Base-by-base conservation (phyloP, 257 asterid species). In the Solanum etuberosum region DNA sequence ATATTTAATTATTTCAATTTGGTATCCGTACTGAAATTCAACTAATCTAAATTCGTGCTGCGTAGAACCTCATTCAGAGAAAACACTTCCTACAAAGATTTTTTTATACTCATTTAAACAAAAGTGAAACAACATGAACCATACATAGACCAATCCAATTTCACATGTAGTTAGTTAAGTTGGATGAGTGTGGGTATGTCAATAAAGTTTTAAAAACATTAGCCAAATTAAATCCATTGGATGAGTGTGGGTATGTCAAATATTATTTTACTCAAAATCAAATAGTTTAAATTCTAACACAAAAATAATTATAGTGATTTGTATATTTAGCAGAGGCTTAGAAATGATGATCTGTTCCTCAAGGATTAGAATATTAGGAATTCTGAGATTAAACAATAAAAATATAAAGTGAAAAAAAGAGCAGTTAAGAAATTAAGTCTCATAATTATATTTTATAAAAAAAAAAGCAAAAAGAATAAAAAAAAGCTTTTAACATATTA, bases 31-130 rank as follows among this genome's bases (percentile, higher is more conserved):
- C 14, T 46, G 14, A 0, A 46, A 2, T 46, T 7, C 20, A 46
- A 46, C 7, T 46, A 46, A 46, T 46, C 2, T 46, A 46, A 46
- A 46, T 46, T 46, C 7, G 1, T 0, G 0, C 2, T 16, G 7
- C 0, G 0, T 48, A 48, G 21, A 0, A 0, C 3, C 23, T 48
- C 21, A 15, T 3, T 37, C 9, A 2, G 32, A 0, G 0, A 48
- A 16, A 51, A 16, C 0, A 16, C 9, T 51, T 0, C 21, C 1
- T 51, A 5, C 3, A 16, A 46, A 46, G 2, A 13, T 34, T 13
- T 46, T 46, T 46, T 13, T 46, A 46, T 46, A 46, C 54, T 46
- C 54, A 2, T 46, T 13, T 18, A 46, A 46, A 13, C 54, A 43
- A 12, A 43, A 43, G 32, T 54, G 63, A 54, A 54, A 54, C 67